Conservation (phyloP, 306 rosid species). For the Pyrus betulifolia region DNA sequence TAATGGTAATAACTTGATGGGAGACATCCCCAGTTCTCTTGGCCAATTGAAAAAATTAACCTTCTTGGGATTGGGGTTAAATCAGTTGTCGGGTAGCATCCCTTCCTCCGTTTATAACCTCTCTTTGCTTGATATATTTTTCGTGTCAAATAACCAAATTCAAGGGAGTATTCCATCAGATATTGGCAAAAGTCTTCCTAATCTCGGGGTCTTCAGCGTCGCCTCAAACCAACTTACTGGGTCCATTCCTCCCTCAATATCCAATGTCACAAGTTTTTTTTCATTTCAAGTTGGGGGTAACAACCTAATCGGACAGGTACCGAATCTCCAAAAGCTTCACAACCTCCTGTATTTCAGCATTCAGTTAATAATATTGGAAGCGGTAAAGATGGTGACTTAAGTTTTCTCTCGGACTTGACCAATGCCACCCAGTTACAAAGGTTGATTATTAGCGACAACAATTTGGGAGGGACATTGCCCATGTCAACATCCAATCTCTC, state of each 20-base stretch:
- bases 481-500: not conserved
- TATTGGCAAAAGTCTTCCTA: not conserved
- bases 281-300: not conserved
- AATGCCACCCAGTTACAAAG: not conserved
- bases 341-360: accelerated
- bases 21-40: not conserved
- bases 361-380: not conserved
- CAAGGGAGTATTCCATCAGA: not conserved
- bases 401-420: not conserved
- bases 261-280: not conserved
- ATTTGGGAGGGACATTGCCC: constrained; percentile 8
- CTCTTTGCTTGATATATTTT: not conserved
- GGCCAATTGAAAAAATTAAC: not conserved
- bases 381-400: not conserved
- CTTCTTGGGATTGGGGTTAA: not conserved
- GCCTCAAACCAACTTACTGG: accelerated
- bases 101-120: not conserved
- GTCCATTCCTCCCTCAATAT: not conserved
- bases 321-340: not conserved
- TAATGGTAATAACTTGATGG: not conserved
- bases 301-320: not conserved
- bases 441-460: not conserved
- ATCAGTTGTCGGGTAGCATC: not conserved
- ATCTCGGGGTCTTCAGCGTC: not conserved
- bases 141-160: accelerated